Percentiles rank a stretch among this genome's conserved stretches.
Conservation (phyloP, 2,329 filamentous ascomycete species). For the Aspergillus sp. region DNA sequence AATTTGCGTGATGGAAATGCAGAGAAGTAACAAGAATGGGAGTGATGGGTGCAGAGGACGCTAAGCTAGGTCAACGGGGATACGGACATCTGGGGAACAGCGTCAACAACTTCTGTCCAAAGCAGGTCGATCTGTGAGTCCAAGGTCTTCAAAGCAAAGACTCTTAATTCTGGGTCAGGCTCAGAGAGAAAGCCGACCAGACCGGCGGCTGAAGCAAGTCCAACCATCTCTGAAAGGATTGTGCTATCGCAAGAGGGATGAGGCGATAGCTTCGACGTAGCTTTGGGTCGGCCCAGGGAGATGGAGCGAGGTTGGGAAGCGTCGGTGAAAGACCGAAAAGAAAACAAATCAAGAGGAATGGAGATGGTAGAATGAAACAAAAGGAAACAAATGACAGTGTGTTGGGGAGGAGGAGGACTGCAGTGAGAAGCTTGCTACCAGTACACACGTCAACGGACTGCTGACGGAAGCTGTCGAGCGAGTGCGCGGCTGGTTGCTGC, state of each 20-base stretch:
- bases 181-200: conserved; percentile 94
- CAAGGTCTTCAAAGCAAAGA: conserved; percentile 90
- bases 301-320: not conserved
- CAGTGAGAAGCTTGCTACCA: conserved; percentile 17
- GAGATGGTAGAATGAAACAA: conserved; percentile 22
- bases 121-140: conserved; percentile 96
- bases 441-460: conserved; percentile 32
- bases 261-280: conserved; percentile 32
- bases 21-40: not conserved
- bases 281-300: conserved; percentile 21
- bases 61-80: not conserved
- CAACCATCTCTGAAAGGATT: conserved; percentile 65
- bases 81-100: conserved; percentile 86
- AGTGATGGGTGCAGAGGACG: not conserved
- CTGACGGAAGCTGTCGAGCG: conserved; percentile 26
- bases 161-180: conserved; percentile 88
- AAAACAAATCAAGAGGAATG: conserved; percentile 18
- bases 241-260: conserved; percentile 27
- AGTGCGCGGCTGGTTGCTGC: conserved; percentile 23
- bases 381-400: conserved; percentile 7
- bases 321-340: conserved; percentile 16
- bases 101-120: conserved; percentile 94
- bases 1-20: not conserved
- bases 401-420: conserved; percentile 14
- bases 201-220: conserved; percentile 88